A percentile compares a stretch with the other conserved stretches of the same genome.
These are phyloP conservation scores for Hirsutella minnesotensis DNA, from an alignment of 2,329 filamentous ascomycete species.

Conservation along the genomic window DNA sequence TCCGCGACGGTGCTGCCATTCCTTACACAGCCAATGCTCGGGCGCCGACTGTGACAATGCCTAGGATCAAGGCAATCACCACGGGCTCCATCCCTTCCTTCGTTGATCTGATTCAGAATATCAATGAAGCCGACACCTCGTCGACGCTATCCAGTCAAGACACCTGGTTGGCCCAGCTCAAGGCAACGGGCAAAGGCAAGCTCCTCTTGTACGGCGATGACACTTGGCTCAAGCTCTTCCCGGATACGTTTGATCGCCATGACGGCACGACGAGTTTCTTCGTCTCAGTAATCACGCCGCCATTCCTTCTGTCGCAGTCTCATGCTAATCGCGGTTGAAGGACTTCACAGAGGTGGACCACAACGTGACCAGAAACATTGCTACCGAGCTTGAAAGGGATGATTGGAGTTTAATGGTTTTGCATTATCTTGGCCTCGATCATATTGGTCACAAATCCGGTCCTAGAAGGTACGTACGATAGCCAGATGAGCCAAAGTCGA, in stretches of 20 bases:
- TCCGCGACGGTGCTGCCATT: slow-evolving; percentile 69
- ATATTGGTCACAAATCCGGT: slow-evolving; percentile 94
- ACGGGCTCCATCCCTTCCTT: slow-evolving; percentile 98
- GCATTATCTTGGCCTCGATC: slow-evolving; percentile 91
- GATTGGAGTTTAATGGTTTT: slow-evolving; percentile 94
- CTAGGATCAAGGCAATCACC: slow-evolving; percentile 90
- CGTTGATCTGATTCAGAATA: slow-evolving; percentile 90
- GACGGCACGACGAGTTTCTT: slow-evolving; percentile 98
- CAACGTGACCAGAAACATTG: slow-evolving; percentile 88
- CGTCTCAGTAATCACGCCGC: slow-evolving; percentile 64
- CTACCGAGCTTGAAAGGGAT: slow-evolving; percentile 56
- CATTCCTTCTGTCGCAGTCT: neutral
- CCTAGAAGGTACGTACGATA: slow-evolving; percentile 52
- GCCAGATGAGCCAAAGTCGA: neutral
- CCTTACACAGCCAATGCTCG: slow-evolving; percentile 93
- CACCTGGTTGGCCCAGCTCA: slow-evolving; percentile 92
- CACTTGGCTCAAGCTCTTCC: slow-evolving; percentile 96
- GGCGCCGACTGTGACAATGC: slow-evolving; percentile 98
- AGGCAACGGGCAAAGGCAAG: slow-evolving; percentile 56
- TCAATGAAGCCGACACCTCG: slow-evolving; percentile 85
- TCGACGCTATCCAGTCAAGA: slow-evolving; percentile 83
- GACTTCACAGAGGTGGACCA: slow-evolving; percentile 97
- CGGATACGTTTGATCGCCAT: slow-evolving; percentile 69
- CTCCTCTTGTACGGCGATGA: slow-evolving; percentile 95
- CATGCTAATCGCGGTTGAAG: slow-evolving; percentile 29